A percentile compares a stretch with the other conserved stretches of the same genome.
Conservation (phyloP, 176 grass and related monocot species). For the Eragrostis curvula region DNA sequence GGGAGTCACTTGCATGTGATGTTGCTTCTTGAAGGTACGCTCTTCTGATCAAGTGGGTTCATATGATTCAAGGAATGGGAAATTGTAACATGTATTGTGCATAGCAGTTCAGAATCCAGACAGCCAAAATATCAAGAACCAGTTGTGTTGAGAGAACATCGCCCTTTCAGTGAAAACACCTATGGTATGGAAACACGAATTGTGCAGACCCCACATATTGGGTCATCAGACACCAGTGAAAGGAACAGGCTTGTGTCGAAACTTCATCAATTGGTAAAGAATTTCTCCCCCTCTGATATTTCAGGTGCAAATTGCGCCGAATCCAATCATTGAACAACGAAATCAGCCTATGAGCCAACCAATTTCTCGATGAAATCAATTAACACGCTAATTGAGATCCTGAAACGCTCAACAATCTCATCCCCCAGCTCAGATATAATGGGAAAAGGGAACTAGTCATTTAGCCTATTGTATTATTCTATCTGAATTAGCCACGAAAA, state of each 20-base stretch:
- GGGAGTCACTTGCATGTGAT: constrained; percentile 5
- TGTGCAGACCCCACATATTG: constrained; percentile 15
- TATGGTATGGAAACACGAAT: constrained; percentile 25
- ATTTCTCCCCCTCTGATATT: constrained; percentile 27
- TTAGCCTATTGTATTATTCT: not conserved
- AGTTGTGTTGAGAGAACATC: constrained; percentile 7
- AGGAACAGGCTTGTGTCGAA: constrained; percentile 10
- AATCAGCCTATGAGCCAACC: not conserved
- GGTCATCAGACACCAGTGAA: constrained; percentile 15
- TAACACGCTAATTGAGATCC: constrained; percentile 17
- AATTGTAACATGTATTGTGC: not conserved
- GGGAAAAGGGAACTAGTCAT: not conserved
- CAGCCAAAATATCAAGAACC: constrained; percentile 27
- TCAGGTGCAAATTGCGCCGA: not conserved
- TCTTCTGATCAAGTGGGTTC: not conserved
- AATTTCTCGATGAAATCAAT: constrained; percentile 22
- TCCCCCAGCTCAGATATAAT: not conserved
- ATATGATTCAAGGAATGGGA: constrained; percentile 1
- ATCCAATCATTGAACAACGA: not conserved
- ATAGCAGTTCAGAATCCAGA: not conserved
- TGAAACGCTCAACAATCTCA: not conserved
- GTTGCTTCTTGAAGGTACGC: not conserved
- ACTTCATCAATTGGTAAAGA: constrained; percentile 12
- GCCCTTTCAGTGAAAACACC: constrained; percentile 21
- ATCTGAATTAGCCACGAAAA: not conserved